Base-by-base conservation (phyloP, 225 moss, liverwort and hornwort genomes). In the Anthoceros angustus region DNA sequence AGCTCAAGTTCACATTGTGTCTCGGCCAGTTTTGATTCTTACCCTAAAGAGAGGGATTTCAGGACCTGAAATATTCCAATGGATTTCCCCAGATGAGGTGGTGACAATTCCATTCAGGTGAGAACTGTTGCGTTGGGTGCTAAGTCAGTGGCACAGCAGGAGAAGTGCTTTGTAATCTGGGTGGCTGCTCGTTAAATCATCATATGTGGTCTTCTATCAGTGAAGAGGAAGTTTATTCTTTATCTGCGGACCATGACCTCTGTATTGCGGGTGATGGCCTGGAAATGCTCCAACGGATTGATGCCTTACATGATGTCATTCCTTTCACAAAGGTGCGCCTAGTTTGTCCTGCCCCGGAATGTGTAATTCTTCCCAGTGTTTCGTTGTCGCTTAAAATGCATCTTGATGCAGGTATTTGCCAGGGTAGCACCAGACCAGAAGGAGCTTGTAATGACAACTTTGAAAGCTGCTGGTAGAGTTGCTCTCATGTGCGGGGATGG, bases 401-500 rank as follows among this genome's bases (percentile, higher is more conserved):
- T 38, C 43, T 50, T 12, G 32, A 41, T 63, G 70, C 76, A 92
- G 91, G 94, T 95, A 40, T 98, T 92, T 78, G 95, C 92, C 18
- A 87, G 95, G 69, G 95, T 98, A 48, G 95, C 91, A 67, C 95
- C 95, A 75, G 92, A 91, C 43, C 95, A 98, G 72, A 98, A 98
- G 64, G 95, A 98, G 76, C 72, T 87, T 40, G 89, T 98, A 61
- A 42, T 98, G 68, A 89, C 92, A 68, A 92, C 88, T 12, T 71
- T 98, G 63, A 98, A 81, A 81, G 85, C 85, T 68, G 87, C 74
- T 66, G 95, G 95, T 46, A 85, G 79, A 32, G 89, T 78, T 73
- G 86, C 95, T 70, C 88, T 98, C 18, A 98, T 98, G 95, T 92
- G 95, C 80, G 92, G 92, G 72, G 95, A 98, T 78, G 92, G 95